Evolutionary conservation across 768 basidiomycete species (phyloP), one percentile per base, ranked within the genome.

Genomic region (Aureoboletus auriporus): DNA sequence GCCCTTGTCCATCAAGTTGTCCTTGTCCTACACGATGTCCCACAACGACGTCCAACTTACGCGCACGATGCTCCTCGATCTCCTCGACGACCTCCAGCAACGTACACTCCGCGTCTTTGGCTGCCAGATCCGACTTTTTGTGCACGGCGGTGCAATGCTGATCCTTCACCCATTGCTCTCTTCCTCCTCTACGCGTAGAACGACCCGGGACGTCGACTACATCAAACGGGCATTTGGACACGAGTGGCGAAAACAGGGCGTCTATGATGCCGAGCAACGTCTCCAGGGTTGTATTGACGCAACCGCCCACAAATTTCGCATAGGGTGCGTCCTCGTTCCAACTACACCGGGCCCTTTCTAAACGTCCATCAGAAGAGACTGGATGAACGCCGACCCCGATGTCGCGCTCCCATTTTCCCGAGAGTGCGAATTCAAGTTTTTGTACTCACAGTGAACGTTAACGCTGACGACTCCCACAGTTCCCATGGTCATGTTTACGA

Each of bases 341-440:
- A 10, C 38, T 1, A 1, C 2, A 10, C 11, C 14, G n/a, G 14
- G 20, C 2, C 20, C 36, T 6, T 52, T 36, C 53, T 54, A 17
- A 56, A 30, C 26, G 14, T 5, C 42, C 13, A 4, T 13, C 39
- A 66, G 65, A 1, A 49, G 62, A 42, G 85, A 87, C 62, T 88
- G 86, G 86, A 85, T 88, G 85, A 87, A 87, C 45, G 76, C 80
- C 6, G 81, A 85, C 54, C 81, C 86, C 0, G 86, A 88, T 52
- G 72, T 85, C 8, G 82, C 85, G 2, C 70, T 88, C 39, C 85
- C 86, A 14, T 76, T 82, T 75, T 77, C 79, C n/a, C 61, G 67
- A 51, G 79, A 83, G 81, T 85, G 58, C 63, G 83, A 42, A 26
- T 20, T 42, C 33, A 31, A 4, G 4, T 33, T 33, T 11, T 33